Evolutionary conservation across 371 early-diverging fungal species (phyloP).

Genomic region (Apophysomyces sp.): DNA sequence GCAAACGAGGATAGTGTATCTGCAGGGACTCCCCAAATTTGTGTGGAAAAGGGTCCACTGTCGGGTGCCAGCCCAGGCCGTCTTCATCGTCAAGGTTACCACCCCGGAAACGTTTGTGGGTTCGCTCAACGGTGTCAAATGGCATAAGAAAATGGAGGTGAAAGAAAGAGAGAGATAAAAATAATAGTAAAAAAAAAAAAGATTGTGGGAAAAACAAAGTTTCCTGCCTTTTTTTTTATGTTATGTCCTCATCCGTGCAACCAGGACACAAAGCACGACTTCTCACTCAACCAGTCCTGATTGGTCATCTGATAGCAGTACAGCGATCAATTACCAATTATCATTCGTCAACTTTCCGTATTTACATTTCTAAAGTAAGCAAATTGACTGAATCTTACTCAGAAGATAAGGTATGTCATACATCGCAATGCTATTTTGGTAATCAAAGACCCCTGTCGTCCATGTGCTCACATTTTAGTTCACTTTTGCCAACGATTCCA

Average conservation of each 20-base stretch:
- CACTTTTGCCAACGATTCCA: neutral
- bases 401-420: slow-evolving; percentile 2
- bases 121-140: slow-evolving; percentile 30
- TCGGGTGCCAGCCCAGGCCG: neutral
- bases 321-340: neutral
- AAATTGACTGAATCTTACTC: neutral
- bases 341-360: neutral
- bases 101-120: slow-evolving; percentile 20
- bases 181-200: slow-evolving; percentile 5
- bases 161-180: neutral
- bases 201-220: slow-evolving; percentile 25
- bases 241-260: neutral
- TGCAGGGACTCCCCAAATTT: neutral
- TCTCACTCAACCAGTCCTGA: neutral
- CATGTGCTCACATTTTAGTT: slow-evolving; percentile 1
- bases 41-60: neutral
- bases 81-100: slow-evolving; percentile 9
- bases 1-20: neutral
- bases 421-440: slow-evolving; percentile 1
- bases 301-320: neutral
- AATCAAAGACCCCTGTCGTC: slow-evolving; percentile 1
- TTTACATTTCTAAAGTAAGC: neutral
- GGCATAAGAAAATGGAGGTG: slow-evolving; percentile 13
- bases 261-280: slow-evolving; percentile 3
- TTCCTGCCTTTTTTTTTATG: slow-evolving; percentile 2